Evolutionary conservation across 257 asterid genomes (phyloP).

Genomic region (Scutellaria minor): DNA sequence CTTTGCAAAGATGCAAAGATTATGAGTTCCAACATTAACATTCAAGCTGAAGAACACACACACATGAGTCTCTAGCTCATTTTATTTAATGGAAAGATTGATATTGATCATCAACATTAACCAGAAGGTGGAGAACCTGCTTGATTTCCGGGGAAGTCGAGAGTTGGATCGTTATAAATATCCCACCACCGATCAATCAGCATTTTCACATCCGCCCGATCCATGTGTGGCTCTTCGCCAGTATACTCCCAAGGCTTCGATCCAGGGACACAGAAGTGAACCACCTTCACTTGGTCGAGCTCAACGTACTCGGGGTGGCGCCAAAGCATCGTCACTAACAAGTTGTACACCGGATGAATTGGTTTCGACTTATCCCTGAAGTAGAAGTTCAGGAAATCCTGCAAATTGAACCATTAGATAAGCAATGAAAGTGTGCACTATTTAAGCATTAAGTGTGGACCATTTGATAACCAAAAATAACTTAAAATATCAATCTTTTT

Average conservation of each 20-base stretch:
- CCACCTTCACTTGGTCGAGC: conserved; percentile 62
- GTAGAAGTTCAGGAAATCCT: conserved; percentile 71
- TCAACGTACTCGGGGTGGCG: conserved; percentile 67
- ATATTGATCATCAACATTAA: neutral
- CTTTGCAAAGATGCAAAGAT: conserved; percentile 4
- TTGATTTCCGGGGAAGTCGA: conserved; percentile 35
- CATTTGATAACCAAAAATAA: no score
- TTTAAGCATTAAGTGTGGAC: neutral
- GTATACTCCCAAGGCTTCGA: conserved; percentile 78
- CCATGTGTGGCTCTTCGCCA: conserved; percentile 61
- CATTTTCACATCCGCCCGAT: conserved; percentile 58
- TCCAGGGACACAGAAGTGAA: conserved; percentile 64
- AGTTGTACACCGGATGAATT: conserved; percentile 55
- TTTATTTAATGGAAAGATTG: neutral
- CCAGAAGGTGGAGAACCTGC: neutral
- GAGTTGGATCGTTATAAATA: conserved; percentile 50
- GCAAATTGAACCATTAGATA: conserved; percentile 16
- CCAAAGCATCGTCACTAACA: conserved; percentile 68
- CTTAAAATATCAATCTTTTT: no score
- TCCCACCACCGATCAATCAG: conserved; percentile 66
- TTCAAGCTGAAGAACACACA: neutral
- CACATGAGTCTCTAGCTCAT: neutral
- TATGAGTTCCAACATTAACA: conserved; percentile 7
- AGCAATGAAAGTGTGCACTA: neutral
- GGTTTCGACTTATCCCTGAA: conserved; percentile 55